Conservation (phyloP, 192 early-diverging fungal species). For the Neocallimastix lanati region DNA sequence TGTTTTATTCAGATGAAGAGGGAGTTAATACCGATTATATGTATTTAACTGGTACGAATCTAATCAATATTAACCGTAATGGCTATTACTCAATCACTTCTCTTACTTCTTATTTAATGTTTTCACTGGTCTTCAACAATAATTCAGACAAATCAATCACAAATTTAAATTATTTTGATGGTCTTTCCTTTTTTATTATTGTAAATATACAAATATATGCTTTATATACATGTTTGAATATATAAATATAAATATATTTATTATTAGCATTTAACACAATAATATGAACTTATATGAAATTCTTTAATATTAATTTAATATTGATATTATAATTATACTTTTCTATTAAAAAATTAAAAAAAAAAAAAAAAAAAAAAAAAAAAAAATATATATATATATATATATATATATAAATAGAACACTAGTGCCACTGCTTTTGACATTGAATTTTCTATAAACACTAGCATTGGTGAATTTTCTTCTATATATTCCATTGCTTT, state of each 20-base stretch:
- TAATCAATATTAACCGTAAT: neutral
- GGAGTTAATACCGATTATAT: neutral
- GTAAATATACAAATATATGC: no score
- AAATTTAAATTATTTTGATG: neutral
- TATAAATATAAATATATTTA: no score
- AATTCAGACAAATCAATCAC: neutral
- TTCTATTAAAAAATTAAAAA: no score
- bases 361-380: no score
- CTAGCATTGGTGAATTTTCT: neutral
- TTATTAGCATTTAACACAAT: no score
- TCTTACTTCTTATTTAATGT: neutral
- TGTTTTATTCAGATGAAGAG: neutral
- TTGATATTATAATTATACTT: no score
- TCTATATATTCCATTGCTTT: neutral
- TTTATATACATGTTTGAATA: no score
- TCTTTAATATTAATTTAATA: no score
- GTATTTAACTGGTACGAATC: neutral
- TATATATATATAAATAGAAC: neutral
- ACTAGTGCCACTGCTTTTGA: neutral
- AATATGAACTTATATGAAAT: no score
- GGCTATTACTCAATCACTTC: neutral
- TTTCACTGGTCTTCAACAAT: neutral
- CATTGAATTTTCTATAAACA: neutral
- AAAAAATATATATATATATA: no score
- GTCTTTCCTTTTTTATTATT: neutral